Evolutionary conservation across 805 yeast genomes (phyloP), one percentile per base, ranked within the genome.

Genomic region (Tetrapisispora phaffii): DNA sequence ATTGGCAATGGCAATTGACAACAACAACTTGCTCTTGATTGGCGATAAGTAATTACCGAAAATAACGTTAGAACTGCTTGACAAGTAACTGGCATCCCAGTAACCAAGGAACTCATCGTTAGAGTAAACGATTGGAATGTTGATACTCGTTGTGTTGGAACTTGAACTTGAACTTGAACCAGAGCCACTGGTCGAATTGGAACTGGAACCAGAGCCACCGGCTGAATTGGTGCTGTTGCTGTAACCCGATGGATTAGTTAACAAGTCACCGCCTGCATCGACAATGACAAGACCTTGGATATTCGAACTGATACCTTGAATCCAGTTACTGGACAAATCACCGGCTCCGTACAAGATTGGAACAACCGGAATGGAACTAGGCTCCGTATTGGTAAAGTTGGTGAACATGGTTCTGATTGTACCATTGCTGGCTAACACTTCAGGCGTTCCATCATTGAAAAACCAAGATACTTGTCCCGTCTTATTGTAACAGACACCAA

Each of bases 11-110:
- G 65, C 66, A 41, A 63, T 48, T 6, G 60, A 44, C 20, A 59
- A 46, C 37, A 63, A 45, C n/a, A 62, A 44, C 41, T 61, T 62
- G 8, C 65, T 60, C 50, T 63, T 57, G 20, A 52, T 42, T 39
- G 67, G 66, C 15, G 62, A 48, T 43, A 62, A 45, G 45, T 51
- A 54, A 13, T 60, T 55, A 17, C 52, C 52, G 0, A 39, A 29
- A 34, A 64, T 62, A 16, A 57, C 50, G 19, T 50, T 51, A 4
- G 49, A 48, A 7, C 46, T 44, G 7, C 49, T 48, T 10, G 56
- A 46, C n/a, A 38, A 28, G 32, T 44, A 52, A n/a, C 47, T 44
- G 37, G 55, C 44, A 21, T 42, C 47, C 5, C 21, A 41, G 15
- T 34, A 41, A 4, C 39, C 39, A 9, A 41, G 24, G 13, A 17